phyloP scores from a whole-genome alignment of 345 rosid species.

The Eutrema japonicum region DNA sequence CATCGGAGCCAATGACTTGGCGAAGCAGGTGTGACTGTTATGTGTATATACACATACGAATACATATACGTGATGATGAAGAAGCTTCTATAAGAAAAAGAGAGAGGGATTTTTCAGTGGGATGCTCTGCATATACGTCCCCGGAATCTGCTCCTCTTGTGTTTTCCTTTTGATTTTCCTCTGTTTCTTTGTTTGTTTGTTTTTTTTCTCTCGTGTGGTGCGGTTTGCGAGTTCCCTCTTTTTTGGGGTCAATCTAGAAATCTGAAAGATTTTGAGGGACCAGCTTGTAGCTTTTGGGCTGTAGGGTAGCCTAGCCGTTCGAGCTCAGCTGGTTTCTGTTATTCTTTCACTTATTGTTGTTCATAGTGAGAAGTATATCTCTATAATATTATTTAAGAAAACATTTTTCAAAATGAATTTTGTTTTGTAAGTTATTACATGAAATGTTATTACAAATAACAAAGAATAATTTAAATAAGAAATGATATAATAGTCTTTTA shows the following conservation, averaged over 20 bases:
- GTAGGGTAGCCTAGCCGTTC: constrained; percentile 49
- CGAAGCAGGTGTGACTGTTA: constrained; percentile 49
- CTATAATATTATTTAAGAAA: no score
- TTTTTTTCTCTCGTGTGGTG: constrained; percentile 12
- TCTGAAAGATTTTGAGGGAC: constrained; percentile 50
- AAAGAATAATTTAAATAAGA: no score
- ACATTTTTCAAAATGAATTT: no score
- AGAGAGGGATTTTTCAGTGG: constrained; percentile 64
- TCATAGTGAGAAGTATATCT: constrained; percentile 36
- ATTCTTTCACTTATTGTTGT: constrained; percentile 49
- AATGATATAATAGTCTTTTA: no score
- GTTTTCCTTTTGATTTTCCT: constrained; percentile 3
- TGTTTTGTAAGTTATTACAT: no score
- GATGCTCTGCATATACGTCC: constrained; percentile 67
- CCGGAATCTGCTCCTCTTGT: constrained; percentile 66
- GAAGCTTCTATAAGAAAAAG: constrained; percentile 34
- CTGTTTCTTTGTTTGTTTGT: constrained; percentile 12
- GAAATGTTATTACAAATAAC: no score
- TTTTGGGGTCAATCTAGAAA: constrained; percentile 46
- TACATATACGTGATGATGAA: constrained; percentile 17
- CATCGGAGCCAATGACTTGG: constrained; percentile 57
- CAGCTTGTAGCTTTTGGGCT: constrained; percentile 69
- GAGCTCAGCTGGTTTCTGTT: constrained; percentile 80
- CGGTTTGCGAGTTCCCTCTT: constrained; percentile 29
- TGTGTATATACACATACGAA: constrained; percentile 24